These are phyloP conservation scores for Macrophomina tecta DNA, from an alignment of 2,329 filamentous ascomycete genomes.

Conservation along the genomic window DNA sequence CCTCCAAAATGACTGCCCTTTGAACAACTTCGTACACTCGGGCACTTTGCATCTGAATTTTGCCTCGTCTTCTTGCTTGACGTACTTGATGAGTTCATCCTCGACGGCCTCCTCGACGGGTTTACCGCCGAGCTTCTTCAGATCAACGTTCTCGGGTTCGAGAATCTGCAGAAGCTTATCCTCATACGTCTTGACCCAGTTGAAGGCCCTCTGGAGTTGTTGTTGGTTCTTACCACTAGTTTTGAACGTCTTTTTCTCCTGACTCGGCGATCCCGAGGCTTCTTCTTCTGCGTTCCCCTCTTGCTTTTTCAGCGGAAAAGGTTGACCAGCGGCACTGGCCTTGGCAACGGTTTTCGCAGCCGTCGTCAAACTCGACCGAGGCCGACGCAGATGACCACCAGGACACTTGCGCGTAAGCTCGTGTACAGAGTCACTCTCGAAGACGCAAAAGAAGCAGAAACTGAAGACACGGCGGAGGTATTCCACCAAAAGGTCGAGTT, in stretches of 20 bases:
- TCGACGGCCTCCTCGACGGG: slow-evolving; percentile 83
- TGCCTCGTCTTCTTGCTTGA: slow-evolving; percentile 97
- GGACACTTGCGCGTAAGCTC: slow-evolving; percentile 95
- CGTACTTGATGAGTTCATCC: slow-evolving; percentile 83
- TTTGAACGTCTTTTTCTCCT: slow-evolving; percentile 73
- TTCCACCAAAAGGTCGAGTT: slow-evolving; percentile 92
- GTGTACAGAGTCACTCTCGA: slow-evolving; percentile 96
- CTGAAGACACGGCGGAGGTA: slow-evolving; percentile 96
- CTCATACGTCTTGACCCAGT: slow-evolving; percentile 98
- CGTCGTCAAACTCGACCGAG: slow-evolving; percentile 81
- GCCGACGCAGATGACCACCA: slow-evolving; percentile 93
- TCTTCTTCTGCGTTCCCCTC: slow-evolving; percentile 67
- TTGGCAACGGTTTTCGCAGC: slow-evolving; percentile 83
- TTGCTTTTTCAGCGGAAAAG: slow-evolving; percentile 84
- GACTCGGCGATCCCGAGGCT: slow-evolving; percentile 67
- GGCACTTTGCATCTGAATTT: slow-evolving; percentile 97
- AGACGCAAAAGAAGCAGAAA: slow-evolving; percentile 99
- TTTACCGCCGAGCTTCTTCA: slow-evolving; percentile 90
- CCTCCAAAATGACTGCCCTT: slow-evolving; percentile 94
- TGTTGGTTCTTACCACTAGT: slow-evolving; percentile 80
- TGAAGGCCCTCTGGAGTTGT: slow-evolving; percentile 92
- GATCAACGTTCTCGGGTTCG: slow-evolving; percentile 84
- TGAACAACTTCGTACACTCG: slow-evolving; percentile 95
- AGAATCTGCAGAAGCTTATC: slow-evolving; percentile 94
- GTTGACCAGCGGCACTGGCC: slow-evolving; percentile 80